Percentiles rank a stretch among this genome's conserved stretches.
Conservation (phyloP, 176 grass and related monocot species). For the Cenchrus fungigraminus region DNA sequence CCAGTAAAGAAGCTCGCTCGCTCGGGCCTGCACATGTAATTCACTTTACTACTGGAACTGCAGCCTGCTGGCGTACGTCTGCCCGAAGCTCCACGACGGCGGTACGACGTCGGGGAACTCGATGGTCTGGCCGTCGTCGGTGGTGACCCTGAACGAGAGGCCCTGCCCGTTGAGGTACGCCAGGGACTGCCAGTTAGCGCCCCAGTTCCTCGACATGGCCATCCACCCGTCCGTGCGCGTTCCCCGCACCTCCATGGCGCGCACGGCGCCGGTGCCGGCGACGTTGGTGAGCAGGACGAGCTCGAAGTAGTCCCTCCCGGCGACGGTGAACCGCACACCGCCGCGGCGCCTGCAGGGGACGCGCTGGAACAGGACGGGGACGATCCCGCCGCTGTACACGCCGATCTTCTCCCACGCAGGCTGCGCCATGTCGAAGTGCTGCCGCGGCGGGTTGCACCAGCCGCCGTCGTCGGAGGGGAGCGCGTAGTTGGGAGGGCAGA, state of each 20-base stretch:
- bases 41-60: conserved; percentile 32
- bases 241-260: conserved; percentile 28
- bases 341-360: conserved; percentile 41
- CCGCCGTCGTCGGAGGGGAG: background rate
- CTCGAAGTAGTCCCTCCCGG: conserved; percentile 42
- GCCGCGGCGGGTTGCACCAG: conserved; percentile 49
- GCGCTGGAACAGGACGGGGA: conserved; percentile 39
- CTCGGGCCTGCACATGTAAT: background rate
- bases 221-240: conserved; percentile 24
- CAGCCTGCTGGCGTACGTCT: conserved; percentile 45
- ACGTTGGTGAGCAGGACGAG: conserved; percentile 47
- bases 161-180: conserved; percentile 42
- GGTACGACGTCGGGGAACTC: conserved; percentile 43
- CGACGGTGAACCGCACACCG: conserved; percentile 44
- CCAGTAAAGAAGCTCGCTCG: background rate
- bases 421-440: conserved; percentile 80
- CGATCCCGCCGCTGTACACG: conserved; percentile 33
- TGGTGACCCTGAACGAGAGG: conserved; percentile 25
- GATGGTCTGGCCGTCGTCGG: conserved; percentile 31
- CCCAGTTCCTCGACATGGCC: conserved; percentile 75
- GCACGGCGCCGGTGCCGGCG: conserved; percentile 31
- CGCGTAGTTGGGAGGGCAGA: conserved; percentile 55
- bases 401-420: conserved; percentile 69
- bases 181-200: conserved; percentile 81
- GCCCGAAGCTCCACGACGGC: conserved; percentile 41